phyloP scores from a whole-genome alignment of 345 rosid species.

The Zanthoxylum bungeanum region DNA sequence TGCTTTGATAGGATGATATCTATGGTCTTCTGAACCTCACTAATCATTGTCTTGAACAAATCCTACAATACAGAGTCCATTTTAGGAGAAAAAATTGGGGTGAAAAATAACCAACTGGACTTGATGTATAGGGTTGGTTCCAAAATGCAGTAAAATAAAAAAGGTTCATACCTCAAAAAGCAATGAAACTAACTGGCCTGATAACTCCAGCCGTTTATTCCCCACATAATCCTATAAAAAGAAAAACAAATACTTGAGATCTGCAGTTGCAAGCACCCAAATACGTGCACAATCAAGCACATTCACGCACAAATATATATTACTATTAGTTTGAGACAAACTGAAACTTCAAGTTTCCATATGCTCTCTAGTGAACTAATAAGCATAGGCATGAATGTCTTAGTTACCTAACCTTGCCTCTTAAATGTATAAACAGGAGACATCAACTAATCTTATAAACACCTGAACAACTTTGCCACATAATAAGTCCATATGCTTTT shows the following conservation, averaged over 20 bases:
- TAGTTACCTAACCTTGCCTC: background rate
- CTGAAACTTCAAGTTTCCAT: background rate
- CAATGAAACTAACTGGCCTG: conserved; percentile 87
- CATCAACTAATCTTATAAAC: background rate
- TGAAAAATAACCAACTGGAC: background rate
- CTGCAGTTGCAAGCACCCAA: background rate
- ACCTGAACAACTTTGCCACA: background rate
- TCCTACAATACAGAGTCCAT: conserved; percentile 42
- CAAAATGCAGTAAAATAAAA: conserved; percentile 1
- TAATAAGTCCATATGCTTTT: background rate
- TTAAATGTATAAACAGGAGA: background rate
- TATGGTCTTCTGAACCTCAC: conserved; percentile 44
- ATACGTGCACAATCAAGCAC: background rate
- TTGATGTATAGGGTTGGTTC: background rate
- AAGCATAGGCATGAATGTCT: background rate
- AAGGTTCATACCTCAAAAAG: conserved; percentile 74
- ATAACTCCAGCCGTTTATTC: conserved; percentile 89
- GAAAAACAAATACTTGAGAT: background rate
- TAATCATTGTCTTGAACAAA: conserved; percentile 77
- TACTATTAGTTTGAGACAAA: background rate
- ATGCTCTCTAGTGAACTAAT: background rate
- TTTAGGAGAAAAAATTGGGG: background rate
- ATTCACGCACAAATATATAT: background rate
- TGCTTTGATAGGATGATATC: conserved; percentile 41
- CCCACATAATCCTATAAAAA: conserved; percentile 86